Evolutionary conservation across 2,329 filamentous ascomycete species (phyloP), one percentile per base, ranked within the genome.

Genomic region (Tolypocladium paradoxum): DNA sequence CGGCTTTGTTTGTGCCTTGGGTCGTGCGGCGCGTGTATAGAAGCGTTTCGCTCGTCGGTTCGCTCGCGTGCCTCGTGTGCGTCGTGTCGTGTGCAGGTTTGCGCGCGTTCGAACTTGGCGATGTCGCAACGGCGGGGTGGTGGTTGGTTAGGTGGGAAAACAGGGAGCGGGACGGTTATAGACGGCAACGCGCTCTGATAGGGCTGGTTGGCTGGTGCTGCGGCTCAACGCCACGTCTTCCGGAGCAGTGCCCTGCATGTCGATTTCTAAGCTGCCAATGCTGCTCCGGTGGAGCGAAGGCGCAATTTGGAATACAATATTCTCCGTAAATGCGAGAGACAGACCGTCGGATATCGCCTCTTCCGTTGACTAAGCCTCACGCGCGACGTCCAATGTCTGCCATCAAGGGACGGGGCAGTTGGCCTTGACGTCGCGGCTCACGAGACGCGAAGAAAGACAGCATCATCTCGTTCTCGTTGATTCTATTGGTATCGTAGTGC

Each of bases 1-100:
- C 85, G 83, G 64, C 62, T 47, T n/a, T 16, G 38, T 16, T 4
- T 31, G 4, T 45, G 40, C 40, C 22, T 29, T 27, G 40, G 2
- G 22, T 29, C 24, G 40, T 24, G 38, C 24, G 38, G 38, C 12
- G 12, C 11, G 38, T 24, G 22, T 20, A 3, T 29, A n/a, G 34
- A 35, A 18, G 34, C 16, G 34, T 16, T 18, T 35, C 38, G 37
- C 12, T 16, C 24, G 40, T 29, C 18, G 6, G 14, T 9, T 6
- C 34, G 22, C 18, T 27, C 12, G 40, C 40, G 40, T 27, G 22
- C 24, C 24, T n/a, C 27, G 43, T 20, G 14, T 35, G 6, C 7
- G 43, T 20, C 43, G 24, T 47, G 43, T 31, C 18, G 27, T 12
- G 43, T 20, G 43, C n/a, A n/a, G n/a, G 27, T 46, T 31, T 46